phyloP scores from a whole-genome alignment of 2,329 filamentous ascomycete genomes.

The Cercospora zeina region DNA sequence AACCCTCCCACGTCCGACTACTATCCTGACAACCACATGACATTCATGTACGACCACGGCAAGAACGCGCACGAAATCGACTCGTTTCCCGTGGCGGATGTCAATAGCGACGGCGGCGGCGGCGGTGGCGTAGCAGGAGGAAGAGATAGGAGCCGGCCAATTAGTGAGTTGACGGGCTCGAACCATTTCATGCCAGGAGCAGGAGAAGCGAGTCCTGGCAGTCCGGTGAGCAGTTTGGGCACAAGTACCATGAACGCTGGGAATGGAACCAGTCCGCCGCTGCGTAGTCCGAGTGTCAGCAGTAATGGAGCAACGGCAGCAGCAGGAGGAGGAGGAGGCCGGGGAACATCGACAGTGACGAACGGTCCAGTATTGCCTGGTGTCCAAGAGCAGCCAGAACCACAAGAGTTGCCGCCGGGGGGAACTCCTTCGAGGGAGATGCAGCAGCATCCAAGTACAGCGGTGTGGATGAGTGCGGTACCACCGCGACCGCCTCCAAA shows the following conservation, averaged over 20 bases:
- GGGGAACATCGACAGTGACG: not conserved
- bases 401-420: constrained; percentile 20
- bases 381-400: constrained; percentile 14
- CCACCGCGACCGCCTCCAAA: not conserved
- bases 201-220: not conserved
- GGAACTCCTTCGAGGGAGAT: constrained; percentile 16
- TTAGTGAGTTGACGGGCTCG: constrained; percentile 20
- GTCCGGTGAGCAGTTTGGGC: constrained; percentile 12
- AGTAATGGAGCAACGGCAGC: not conserved
- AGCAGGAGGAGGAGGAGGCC: not conserved
- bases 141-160: constrained; percentile 15
- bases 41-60: constrained; percentile 22
- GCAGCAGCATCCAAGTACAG: not conserved
- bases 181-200: constrained; percentile 14
- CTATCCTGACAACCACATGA: constrained; percentile 11
- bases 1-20: constrained; percentile 20
- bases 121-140: not conserved
- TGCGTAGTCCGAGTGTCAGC: constrained; percentile 7
- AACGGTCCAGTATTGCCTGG: constrained; percentile 4
- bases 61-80: constrained; percentile 22
- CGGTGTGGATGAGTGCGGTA: not conserved
- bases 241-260: not conserved
- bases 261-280: constrained; percentile 4
- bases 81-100: constrained; percentile 17
- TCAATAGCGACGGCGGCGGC: not conserved